These are phyloP conservation scores for Ogataea allantospora DNA, from an alignment of 805 yeast genomes.

Conservation along the genomic window DNA sequence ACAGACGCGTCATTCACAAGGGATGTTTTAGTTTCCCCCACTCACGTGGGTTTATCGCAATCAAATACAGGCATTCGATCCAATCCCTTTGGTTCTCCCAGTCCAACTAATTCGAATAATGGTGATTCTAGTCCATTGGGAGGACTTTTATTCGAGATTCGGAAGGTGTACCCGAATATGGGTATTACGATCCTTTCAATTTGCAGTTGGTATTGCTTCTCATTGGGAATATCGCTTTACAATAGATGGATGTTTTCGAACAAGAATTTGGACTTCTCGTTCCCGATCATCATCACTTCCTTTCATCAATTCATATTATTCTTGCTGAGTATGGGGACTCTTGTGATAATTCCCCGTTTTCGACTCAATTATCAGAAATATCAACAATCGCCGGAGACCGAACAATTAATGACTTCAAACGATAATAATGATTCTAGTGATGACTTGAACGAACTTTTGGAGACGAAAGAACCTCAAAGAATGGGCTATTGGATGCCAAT, in stretches of 20 bases:
- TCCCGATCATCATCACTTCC: constrained; percentile 81
- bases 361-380: constrained; percentile 36
- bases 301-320: constrained; percentile 78
- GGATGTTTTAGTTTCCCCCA: constrained; percentile 3
- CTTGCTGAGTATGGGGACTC: constrained; percentile 44
- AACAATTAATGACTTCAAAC: neutral
- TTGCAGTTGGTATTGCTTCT: constrained; percentile 61
- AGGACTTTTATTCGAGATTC: constrained; percentile 12
- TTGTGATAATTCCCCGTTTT: constrained; percentile 47
- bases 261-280: constrained; percentile 68
- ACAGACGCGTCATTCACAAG: neutral
- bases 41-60: neutral
- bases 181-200: constrained; percentile 30
- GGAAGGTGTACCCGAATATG: constrained; percentile 27
- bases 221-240: constrained; percentile 70
- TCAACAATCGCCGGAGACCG: constrained; percentile 12
- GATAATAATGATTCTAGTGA: constrained; percentile 8
- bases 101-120: neutral
- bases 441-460: constrained; percentile 9
- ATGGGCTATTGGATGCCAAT: constrained; percentile 30
- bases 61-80: neutral
- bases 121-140: neutral
- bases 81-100: neutral
- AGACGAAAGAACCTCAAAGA: constrained; percentile 8
- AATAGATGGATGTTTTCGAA: constrained; percentile 97